Percentiles rank a stretch among this genome's conserved stretches.
Conservation (phyloP, 768 basidiomycete genomes). For the Serendipita vermifera region DNA sequence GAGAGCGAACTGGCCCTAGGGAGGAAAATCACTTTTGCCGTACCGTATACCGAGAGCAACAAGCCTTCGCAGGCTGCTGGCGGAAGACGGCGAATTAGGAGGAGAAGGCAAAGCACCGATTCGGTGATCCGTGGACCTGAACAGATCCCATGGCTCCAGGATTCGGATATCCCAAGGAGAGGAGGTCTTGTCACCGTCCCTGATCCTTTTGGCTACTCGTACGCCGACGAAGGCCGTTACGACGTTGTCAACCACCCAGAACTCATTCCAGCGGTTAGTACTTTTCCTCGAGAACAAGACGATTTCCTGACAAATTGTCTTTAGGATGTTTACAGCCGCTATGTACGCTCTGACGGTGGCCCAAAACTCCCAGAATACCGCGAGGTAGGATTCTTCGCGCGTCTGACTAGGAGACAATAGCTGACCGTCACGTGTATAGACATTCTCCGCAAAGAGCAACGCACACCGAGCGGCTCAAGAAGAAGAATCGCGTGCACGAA, state of each 20-base stretch:
- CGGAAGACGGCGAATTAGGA: neutral
- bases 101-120: neutral
- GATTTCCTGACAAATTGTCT: neutral
- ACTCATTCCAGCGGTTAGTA: neutral
- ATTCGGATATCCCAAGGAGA: neutral
- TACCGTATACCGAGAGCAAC: neutral
- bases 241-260: neutral
- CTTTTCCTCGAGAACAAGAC: neutral
- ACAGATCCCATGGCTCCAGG: neutral
- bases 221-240: neutral
- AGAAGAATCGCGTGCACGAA: neutral
- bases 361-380: neutral
- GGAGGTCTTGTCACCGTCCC: neutral
- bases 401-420: no score
- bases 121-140: slow-evolving; percentile 1
- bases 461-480: neutral
- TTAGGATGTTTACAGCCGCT: neutral
- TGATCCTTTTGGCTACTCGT: neutral
- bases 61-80: slow-evolving; percentile 1
- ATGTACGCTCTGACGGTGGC: neutral
- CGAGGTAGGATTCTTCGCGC: neutral
- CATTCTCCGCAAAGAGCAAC: neutral
- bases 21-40: neutral
- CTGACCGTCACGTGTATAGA: neutral
- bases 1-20: neutral